These are phyloP conservation scores for Xylariaceae sp. DNA, from an alignment of 2,329 filamentous ascomycete species.

Conservation along the genomic window DNA sequence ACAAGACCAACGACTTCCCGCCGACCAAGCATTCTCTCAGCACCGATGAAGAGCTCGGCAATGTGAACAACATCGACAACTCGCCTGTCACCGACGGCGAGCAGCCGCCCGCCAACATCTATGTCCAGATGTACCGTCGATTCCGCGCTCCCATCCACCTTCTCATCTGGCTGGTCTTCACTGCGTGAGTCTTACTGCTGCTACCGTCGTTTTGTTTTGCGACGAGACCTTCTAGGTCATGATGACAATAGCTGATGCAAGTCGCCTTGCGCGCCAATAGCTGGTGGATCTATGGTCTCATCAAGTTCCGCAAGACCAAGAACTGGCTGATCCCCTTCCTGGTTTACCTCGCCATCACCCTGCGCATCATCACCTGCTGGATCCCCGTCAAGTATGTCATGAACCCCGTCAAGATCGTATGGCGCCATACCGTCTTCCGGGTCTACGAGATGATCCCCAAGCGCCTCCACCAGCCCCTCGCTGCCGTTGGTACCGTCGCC, in stretches of 20 bases:
- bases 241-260: constrained; percentile 11
- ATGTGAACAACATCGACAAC: constrained; percentile 21
- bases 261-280: constrained; percentile 22
- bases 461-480: constrained; percentile 57
- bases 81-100: constrained; percentile 23
- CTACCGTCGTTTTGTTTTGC: not conserved
- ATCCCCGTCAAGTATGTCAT: constrained; percentile 63
- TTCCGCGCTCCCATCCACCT: constrained; percentile 43
- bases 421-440: constrained; percentile 59
- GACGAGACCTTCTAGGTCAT: not conserved
- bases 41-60: constrained; percentile 32
- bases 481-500: constrained; percentile 58
- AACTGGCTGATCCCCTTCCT: constrained; percentile 85
- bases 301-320: constrained; percentile 62
- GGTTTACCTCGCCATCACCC: constrained; percentile 66
- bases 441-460: constrained; percentile 60
- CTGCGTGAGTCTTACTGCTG: constrained; percentile 31
- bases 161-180: constrained; percentile 37
- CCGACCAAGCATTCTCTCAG: constrained; percentile 29
- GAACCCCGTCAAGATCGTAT: constrained; percentile 60
- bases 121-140: constrained; percentile 37
- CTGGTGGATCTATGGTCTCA: constrained; percentile 40
- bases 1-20: constrained; percentile 32
- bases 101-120: constrained; percentile 18
- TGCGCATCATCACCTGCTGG: constrained; percentile 70